Evolutionary conservation across 2,329 filamentous ascomycete species (phyloP), one percentile per base, ranked within the genome.

Genomic region (Thyridium curvatum): DNA sequence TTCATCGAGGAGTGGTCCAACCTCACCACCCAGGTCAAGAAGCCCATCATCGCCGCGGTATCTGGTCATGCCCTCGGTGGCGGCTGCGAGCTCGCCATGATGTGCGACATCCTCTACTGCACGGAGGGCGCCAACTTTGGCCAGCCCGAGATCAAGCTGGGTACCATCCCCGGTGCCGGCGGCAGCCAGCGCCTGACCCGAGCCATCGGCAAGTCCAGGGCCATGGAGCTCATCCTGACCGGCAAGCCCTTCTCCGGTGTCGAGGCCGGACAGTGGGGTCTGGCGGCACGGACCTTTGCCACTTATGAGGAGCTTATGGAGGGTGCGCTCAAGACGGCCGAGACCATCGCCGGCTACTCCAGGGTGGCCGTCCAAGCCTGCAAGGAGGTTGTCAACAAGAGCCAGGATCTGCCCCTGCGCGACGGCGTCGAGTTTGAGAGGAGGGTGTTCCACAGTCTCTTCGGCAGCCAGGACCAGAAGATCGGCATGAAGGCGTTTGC

Each of bases 321-420:
- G 53, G 86, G 79, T 40, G 82, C 89, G 3, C 61, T 95, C 44
- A 79, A 82, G 58, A 91, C 88, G 14, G 93, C 93, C 3, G 87
- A 86, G 71, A 90, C 79, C 38, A 96, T 98, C 66, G 90, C 93
- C 0, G 69, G 84, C 1, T 88, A 93, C 64, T 90, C 86, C 38
- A 79, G 75, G 56, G 83, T 98, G n/a, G 86, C 91, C 2, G 79
- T 94, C 42, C 81, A 88, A 66, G 93, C 86, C 10, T 84, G 79
- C 41, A 98, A 98, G 74, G 93, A 98, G 72, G 91, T 93, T n/a
- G 91, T 98, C 40, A 95, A 97, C 62, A 97, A 96, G 81, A 95
- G 89, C 62, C 90, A 97, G 71, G 93, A 98, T 53, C 65, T 95
- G 50, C 73, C 83, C 4, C 68, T 98, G 43, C 71, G 85, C 51